phyloP scores from a whole-genome alignment of 202 grass and related monocot species.

The Panicum hallii region DNA sequence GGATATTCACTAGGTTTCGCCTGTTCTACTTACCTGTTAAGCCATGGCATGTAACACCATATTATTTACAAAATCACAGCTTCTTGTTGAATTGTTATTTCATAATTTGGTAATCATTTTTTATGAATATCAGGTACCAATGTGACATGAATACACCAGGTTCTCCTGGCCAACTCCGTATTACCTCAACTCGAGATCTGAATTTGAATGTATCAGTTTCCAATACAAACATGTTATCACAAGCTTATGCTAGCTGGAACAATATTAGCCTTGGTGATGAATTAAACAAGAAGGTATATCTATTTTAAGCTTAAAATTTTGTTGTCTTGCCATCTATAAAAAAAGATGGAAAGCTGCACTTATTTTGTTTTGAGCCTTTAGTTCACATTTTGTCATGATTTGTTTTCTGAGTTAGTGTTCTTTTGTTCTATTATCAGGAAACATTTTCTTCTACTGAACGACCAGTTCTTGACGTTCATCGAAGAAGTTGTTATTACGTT shows the following conservation, averaged over 20 bases:
- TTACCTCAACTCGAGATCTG: slow-evolving; percentile 89
- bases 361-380: slow-evolving; percentile 22
- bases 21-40: slow-evolving; percentile 36
- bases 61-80: slow-evolving; percentile 21
- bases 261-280: slow-evolving; percentile 87
- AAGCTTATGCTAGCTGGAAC: slow-evolving; percentile 99
- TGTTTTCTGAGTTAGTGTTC: slow-evolving; percentile 37
- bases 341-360: background rate
- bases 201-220: slow-evolving; percentile 92
- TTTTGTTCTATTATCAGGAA: slow-evolving; percentile 64
- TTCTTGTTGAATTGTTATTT: slow-evolving; percentile 30
- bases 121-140: slow-evolving; percentile 80
- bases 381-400: slow-evolving; percentile 20
- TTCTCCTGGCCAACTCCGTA: slow-evolving; percentile 75
- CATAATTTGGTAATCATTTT: slow-evolving; percentile 29
- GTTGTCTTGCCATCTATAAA: slow-evolving; percentile 5
- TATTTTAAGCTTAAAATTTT: background rate
- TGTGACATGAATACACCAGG: slow-evolving; percentile 84
- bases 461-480: slow-evolving; percentile 84
- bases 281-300: slow-evolving; percentile 71
- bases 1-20: slow-evolving; percentile 10
- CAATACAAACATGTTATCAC: slow-evolving; percentile 95
- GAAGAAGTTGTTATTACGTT: slow-evolving; percentile 79
- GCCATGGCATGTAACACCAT: slow-evolving; percentile 14
- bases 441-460: slow-evolving; percentile 59